A percentile compares a stretch with the other conserved stretches of the same genome.
Conservation (phyloP, 441 rosid species). For the Populus trichocarpa region DNA sequence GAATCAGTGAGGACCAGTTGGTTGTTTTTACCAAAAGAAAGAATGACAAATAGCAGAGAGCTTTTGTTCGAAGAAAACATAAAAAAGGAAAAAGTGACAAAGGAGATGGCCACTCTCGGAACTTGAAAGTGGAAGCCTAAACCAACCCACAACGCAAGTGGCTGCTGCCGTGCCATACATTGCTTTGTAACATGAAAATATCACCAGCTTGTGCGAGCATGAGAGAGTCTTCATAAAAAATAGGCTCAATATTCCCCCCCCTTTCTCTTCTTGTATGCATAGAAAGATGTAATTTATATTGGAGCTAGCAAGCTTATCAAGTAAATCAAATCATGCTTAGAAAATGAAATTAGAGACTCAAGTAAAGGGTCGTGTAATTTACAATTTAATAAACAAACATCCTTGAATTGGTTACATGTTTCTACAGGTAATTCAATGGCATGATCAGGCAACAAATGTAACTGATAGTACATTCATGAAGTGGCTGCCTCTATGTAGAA, state of each 20-base stretch:
- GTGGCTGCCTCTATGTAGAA: background rate
- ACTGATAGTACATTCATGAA: too few relatives aligned
- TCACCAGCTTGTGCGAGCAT: background rate
- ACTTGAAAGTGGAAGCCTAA: slow-evolving; percentile 27
- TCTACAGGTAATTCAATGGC: background rate
- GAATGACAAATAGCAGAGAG: background rate
- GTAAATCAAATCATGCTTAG: background rate
- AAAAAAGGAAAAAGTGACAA: background rate
- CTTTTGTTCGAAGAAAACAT: background rate
- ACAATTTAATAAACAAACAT: too few relatives aligned
- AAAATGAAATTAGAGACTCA: background rate
- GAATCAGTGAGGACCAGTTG: slow-evolving; percentile 20
- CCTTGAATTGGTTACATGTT: background rate
- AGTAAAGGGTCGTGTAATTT: background rate
- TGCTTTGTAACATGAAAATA: background rate
- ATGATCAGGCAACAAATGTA: background rate
- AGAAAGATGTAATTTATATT: too few relatives aligned
- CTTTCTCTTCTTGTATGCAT: background rate
- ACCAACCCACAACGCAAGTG: slow-evolving; percentile 28
- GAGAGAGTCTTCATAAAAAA: background rate
- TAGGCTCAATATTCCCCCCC: background rate
- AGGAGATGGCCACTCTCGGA: slow-evolving; percentile 21
- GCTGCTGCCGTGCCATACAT: slow-evolving; percentile 15
- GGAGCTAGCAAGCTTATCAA: too few relatives aligned
- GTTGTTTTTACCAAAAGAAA: slow-evolving; percentile 8